Evolutionary conservation across 2,329 filamentous ascomycete genomes (phyloP), one percentile per base, ranked within the genome.

Genomic region (Fusarium haematococcum): DNA sequence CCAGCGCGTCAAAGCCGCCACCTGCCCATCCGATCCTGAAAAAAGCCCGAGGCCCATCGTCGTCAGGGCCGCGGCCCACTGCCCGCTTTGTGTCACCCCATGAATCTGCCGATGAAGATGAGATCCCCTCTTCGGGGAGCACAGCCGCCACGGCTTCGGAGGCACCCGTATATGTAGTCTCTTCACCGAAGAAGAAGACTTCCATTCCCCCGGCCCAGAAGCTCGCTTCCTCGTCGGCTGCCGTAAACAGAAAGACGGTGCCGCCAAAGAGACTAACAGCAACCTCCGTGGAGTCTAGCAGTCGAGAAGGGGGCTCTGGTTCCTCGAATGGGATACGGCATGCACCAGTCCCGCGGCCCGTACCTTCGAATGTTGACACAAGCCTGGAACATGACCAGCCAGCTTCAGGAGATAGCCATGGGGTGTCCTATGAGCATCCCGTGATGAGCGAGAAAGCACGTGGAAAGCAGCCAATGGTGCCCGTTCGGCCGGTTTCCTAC

Each of bases 71-170:
- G 14, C 85, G 88, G 23, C 89, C 88, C n/a, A 91, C 89, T 10
- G 89, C 90, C 63, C 87, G 89, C n/a, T 91, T 91, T 74, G 86
- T 87, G 9, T 88, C 88, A 18, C 89, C 89, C 2, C 85, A 86
- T 35, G 85, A 84, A 33, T 88, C 87, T 35, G 85, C 84, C 59
- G 84, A 85, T 58, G 85, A 86, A 68, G 81, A 82, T 32, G 80
- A 84, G 30, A 80, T 83, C n/a, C 80, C 80, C 37, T 86, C 84
- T 6, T 86, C 86, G 7, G 81, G 80, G 25, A 86, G 84, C 74
- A 84, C 85, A 35, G 78, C 79, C 3, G 77, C 77, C 3, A 80
- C 81, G 11, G 79, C 69, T 16, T 70, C 79, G 27, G 83, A 83
- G 48, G 80, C 79, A 65, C 79, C 77, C 10, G 59, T 75, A 16